phyloP scores from a whole-genome alignment of 164 flowering plant species.

The Piper longum region DNA sequence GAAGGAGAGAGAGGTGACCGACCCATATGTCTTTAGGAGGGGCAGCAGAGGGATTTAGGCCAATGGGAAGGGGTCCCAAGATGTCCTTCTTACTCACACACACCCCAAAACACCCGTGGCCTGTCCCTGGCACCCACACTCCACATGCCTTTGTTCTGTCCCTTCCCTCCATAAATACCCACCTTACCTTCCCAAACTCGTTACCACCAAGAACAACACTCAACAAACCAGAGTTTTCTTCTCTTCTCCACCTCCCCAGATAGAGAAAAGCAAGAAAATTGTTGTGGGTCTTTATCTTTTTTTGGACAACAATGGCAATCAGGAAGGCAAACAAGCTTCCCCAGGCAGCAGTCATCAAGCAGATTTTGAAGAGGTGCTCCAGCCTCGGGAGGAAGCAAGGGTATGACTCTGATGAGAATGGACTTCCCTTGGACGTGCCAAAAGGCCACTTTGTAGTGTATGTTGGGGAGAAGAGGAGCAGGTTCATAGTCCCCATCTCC shows the following conservation, averaged over 20 bases:
- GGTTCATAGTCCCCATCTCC: constrained; percentile 13
- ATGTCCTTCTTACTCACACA: constrained; percentile 27
- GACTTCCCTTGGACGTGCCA: constrained; percentile 24
- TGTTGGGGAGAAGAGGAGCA: constrained; percentile 11
- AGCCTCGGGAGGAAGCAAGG: constrained; percentile 11
- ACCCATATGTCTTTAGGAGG: constrained; percentile 26
- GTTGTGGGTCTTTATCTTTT: neutral
- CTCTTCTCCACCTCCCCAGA: neutral
- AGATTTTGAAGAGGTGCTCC: constrained; percentile 14
- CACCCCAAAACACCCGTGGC: constrained; percentile 39
- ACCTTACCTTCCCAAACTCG: constrained; percentile 1
- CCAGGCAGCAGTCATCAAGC: constrained; percentile 10
- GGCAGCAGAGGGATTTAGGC: constrained; percentile 23
- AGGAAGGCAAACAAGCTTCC: constrained; percentile 8
- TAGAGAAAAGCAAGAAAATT: neutral
- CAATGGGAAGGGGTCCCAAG: constrained; percentile 25
- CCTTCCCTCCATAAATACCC: constrained; percentile 29
- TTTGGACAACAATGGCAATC: constrained; percentile 4
- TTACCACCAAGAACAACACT: neutral
- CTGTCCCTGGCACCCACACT: constrained; percentile 38
- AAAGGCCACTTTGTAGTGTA: constrained; percentile 15
- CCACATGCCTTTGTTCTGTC: constrained; percentile 16
- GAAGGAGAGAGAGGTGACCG: constrained; percentile 4
- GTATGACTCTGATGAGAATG: constrained; percentile 11
- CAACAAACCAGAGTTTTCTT: neutral